Evolutionary conservation across 495 filamentous ascomycete species (phyloP).

Genomic region (Aspergillus leporis): DNA sequence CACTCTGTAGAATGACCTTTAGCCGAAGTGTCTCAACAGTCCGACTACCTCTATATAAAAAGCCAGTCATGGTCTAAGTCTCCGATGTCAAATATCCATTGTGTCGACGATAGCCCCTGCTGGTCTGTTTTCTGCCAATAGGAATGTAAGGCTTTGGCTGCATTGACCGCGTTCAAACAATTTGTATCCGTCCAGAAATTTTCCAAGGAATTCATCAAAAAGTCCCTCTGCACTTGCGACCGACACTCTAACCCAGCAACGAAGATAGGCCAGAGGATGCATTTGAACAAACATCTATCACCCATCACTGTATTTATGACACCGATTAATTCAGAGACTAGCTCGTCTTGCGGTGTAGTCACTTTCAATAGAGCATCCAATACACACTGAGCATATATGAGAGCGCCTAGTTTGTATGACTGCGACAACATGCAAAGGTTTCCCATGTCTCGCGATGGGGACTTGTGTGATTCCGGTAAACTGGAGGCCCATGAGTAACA

Average conservation of each 20-base stretch:
- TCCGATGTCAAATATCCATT: constrained; percentile 44
- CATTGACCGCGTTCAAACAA: constrained; percentile 42
- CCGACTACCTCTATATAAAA: constrained; percentile 26
- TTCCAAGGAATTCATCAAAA: constrained; percentile 31
- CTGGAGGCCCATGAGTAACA: constrained; percentile 33
- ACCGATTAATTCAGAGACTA: constrained; percentile 43
- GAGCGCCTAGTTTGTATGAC: constrained; percentile 33
- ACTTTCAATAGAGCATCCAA: constrained; percentile 26
- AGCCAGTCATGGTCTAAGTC: constrained; percentile 40
- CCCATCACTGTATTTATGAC: constrained; percentile 46
- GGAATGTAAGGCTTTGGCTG: constrained; percentile 21
- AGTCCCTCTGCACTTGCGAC: constrained; percentile 26
- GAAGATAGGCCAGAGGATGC: constrained; percentile 58
- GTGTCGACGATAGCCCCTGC: constrained; percentile 11
- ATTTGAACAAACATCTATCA: constrained; percentile 52
- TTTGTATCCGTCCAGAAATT: constrained; percentile 38
- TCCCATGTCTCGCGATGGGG: constrained; percentile 21
- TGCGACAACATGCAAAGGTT: constrained; percentile 28
- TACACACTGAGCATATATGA: constrained; percentile 36
- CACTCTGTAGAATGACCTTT: no score
- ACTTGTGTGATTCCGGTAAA: constrained; percentile 33
- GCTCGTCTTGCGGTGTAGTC: constrained; percentile 26
- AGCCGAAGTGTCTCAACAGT: no score
- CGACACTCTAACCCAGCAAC: constrained; percentile 53
- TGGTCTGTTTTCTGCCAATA: constrained; percentile 23